Base-by-base conservation (phyloP, 352 stramenopile genomes). In the Phytophthora melonis region DNA sequence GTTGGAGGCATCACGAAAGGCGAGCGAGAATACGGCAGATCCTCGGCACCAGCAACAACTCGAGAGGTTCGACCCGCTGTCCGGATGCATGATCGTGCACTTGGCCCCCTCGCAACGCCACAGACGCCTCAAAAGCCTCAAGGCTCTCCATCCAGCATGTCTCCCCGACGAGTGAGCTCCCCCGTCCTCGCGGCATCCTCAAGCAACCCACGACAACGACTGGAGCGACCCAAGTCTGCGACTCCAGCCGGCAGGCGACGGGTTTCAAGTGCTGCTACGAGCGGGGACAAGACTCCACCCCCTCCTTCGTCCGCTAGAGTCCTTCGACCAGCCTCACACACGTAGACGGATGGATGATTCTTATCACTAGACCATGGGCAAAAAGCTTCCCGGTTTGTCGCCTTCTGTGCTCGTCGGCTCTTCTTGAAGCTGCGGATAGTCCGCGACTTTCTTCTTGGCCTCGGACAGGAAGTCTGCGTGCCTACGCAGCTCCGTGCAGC, bases 41-140 rank as follows among this genome's bases (percentile, higher is more conserved):
- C 21, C 66, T 16, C 60, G 27, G n/a, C 64, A n/a, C 9, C 61
- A 72, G 5, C 50, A 72, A 36, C 49, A 57, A 5, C 11, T 88
- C 11, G 68, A 71, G 43, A 66, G 73, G 7, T 89, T 90, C 50
- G 86, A 93, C 52, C 58, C 79, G 0, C 41, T 84, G 1, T 93
- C 86, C 5, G 81, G 82, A 0, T 78, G 62, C 6, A 80, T 53
- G 32, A 66, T 82, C 50, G 59, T 82, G 3, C 60, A 79, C 45
- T 47, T 62, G 19, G 25, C 58, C 23, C 63, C 45, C 27, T 49
- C 43, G 64, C 58, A 66, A 66, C 54, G 14, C 73, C 79, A 3
- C 68, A 64, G 16, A 81, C 77, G 25, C 68, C 63, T 13, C 68
- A 66, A 19, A 81, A 78, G 25, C 68, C 63, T 13, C 39, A 36